Evolutionary conservation across 2,329 filamentous ascomycete species (phyloP), one percentile per base, ranked within the genome.

Genomic region (Lachnellula occidentalis): DNA sequence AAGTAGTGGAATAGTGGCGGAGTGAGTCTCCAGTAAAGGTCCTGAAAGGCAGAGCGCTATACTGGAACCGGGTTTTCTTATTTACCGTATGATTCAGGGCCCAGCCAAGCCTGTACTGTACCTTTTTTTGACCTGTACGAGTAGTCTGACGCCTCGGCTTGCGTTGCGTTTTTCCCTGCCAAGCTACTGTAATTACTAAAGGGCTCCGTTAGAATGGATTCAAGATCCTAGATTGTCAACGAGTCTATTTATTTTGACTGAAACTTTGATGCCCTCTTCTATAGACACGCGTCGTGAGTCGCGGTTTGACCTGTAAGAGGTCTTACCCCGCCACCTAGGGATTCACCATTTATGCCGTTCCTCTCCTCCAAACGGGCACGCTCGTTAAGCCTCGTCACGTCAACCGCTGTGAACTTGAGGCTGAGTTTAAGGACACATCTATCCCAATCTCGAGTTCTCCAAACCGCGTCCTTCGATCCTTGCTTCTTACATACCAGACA

Each of bases 341-440:
- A n/a, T 41, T 42, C 36, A 42, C 34, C 53, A 59, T 60, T 59
- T 54, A 65, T 64, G 63, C 55, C 63, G 64, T 55, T 66, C 51
- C 64, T 59, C 54, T 63, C 59, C 58, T 57, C 60, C 51, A 52
- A 60, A 54, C 60, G 60, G 56, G 56, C 58, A 57, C 55, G 51
- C 56, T 63, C 63, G 60, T 66, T 67, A 66, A 64, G 51, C 58
- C 62, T 60, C 60, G 60, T 58, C 56, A 37, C 54, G 24, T 39
- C 58, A 49, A 51, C 57, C 56, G 24, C 51, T 34, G 47, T 57
- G 49, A 50, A 58, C 51, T 56, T 61, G 55, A 59, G 65, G 59
- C 61, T 64, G 59, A 66, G 59, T 53, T 50, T 55, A 24, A 61
- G 55, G 55, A 64, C 69, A 70, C 66, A 65, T 70, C 65, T 61